Base-by-base conservation (phyloP, 495 filamentous ascomycete species). In the Hypoxylon perforatum region DNA sequence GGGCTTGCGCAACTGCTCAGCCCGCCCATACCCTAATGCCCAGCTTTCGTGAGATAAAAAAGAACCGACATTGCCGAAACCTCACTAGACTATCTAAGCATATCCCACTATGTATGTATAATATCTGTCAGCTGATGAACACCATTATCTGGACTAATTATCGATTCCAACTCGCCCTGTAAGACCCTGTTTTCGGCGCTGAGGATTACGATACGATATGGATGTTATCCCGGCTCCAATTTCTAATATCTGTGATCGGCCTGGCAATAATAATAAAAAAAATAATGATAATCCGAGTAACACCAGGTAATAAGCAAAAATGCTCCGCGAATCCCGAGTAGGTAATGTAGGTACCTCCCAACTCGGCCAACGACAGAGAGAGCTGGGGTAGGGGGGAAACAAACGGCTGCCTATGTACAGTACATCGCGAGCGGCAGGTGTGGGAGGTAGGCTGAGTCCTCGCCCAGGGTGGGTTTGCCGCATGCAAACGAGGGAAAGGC, bases 81-180 rank as follows among this genome's bases (percentile, higher is more conserved):
- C 48, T 52, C 35, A 44, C 54, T 47, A 30, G 45, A 11, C 9
- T 4, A 38, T 12, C 9, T 11, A 5, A 3, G 3, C 10, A n/a
- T 38, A 38, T 42, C 39, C n/a, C n/a, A n/a, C n/a, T n/a, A n/a
- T n/a, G n/a, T 8, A 5, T 14, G 36, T 8, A 48, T 50, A 54
- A 63, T 57, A 49, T 59, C 36, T 41, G 54, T 68, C 65, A 68
- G 65, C 65, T 68, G 65, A 68, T 17, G 65, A 63, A 68, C 59
- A 59, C 53, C 65, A 63, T 58, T 59, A 63, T 68, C 33, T 49
- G 46, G 22, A 54, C 19, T 63, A 48, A 49, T 49, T 5, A 15
- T 30, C 22, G 22, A 11, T 25, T 12, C 1, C 22, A 11, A 11
- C n/a, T 12, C 1, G 28, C 46, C 46, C 25, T 49, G 25, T 28